Conservation (phyloP, 768 basidiomycete genomes). For the Xanthoconium stramineum region DNA sequence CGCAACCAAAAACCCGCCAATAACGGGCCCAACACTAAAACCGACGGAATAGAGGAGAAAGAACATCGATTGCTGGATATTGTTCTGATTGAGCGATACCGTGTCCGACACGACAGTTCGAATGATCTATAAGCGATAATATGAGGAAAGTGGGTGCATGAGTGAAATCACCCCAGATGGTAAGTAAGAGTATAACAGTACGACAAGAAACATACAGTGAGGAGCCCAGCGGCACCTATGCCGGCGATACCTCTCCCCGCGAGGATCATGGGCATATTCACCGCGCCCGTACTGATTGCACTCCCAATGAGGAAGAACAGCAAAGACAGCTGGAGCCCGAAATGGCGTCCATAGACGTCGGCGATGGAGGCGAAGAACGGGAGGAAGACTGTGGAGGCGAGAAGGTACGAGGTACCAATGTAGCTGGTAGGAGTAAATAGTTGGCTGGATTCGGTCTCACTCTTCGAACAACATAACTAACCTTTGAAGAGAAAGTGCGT, state of each 20-base stretch:
- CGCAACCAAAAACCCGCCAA: slow-evolving; percentile 38
- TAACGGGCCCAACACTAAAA: slow-evolving; percentile 41
- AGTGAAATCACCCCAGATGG: not conserved
- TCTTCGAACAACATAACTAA: not conserved
- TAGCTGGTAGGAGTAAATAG: slow-evolving; percentile 28
- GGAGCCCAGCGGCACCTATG: slow-evolving; percentile 44
- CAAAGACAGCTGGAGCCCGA: slow-evolving; percentile 43
- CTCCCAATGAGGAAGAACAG: slow-evolving; percentile 46
- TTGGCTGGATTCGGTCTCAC: not conserved
- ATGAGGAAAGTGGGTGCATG: not conserved
- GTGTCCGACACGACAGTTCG: slow-evolving; percentile 46
- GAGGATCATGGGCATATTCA: slow-evolving; percentile 44
- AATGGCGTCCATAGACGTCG: slow-evolving; percentile 50
- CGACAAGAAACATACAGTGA: slow-evolving; percentile 24
- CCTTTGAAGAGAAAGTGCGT: slow-evolving; percentile 28
- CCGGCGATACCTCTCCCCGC: slow-evolving; percentile 48
- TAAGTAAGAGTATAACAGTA: not conserved
- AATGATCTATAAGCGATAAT: slow-evolving; percentile 27
- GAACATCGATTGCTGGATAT: slow-evolving; percentile 39
- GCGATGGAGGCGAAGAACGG: slow-evolving; percentile 49
- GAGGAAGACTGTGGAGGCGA: slow-evolving; percentile 52
- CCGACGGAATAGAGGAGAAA: slow-evolving; percentile 44
- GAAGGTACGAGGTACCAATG: slow-evolving; percentile 48
- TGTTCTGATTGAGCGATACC: slow-evolving; percentile 39
- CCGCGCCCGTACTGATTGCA: slow-evolving; percentile 44